phyloP scores from a whole-genome alignment of 306 rosid species.

The Inga laurina region DNA sequence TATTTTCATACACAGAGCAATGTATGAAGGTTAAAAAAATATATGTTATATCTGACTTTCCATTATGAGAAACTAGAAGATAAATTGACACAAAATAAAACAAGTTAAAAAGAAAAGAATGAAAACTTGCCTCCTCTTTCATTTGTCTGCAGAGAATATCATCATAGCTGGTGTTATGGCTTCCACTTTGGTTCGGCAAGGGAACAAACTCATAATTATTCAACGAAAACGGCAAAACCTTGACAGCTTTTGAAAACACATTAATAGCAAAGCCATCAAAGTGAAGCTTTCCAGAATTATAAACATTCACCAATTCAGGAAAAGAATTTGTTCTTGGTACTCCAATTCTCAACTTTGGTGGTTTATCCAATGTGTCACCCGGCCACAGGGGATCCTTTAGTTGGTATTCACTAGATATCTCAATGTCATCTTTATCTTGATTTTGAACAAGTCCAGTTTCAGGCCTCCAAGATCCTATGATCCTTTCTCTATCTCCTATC shows the following conservation, averaged over 20 bases:
- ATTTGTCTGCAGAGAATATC: background rate
- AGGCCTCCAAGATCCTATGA: constrained; percentile 39
- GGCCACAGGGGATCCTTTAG: background rate
- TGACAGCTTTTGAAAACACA: background rate
- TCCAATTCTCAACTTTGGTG: background rate
- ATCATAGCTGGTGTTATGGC: background rate
- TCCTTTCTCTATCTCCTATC: constrained; percentile 27
- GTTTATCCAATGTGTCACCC: background rate
- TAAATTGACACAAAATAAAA: background rate
- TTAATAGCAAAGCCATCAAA: background rate
- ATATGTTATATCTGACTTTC: no score
- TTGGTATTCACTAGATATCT: background rate
- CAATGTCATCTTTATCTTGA: no score
- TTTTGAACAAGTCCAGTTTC: constrained; percentile 4
- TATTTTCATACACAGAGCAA: no score
- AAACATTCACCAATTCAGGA: background rate
- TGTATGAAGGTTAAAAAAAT: no score
- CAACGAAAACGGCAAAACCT: background rate
- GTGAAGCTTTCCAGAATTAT: background rate
- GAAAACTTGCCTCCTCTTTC: background rate
- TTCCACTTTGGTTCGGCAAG: background rate
- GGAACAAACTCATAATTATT: background rate
- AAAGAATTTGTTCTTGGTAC: background rate
- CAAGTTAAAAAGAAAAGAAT: background rate
- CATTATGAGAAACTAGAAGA: background rate